Evolutionary conservation across 768 basidiomycete genomes (phyloP).

Genomic region (Dioszegia hungarica): DNA sequence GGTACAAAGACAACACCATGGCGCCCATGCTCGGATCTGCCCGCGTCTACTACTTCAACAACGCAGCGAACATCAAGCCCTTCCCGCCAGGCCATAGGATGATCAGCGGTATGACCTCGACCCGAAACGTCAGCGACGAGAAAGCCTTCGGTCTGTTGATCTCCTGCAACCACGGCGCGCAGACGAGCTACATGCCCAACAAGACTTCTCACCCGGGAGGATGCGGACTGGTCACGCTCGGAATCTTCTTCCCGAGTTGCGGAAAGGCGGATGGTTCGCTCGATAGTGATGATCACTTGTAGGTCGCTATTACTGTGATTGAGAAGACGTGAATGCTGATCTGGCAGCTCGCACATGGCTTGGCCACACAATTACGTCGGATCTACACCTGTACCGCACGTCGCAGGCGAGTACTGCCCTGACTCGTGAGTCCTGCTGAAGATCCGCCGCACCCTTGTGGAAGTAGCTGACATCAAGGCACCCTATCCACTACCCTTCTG

Average conservation of each 20-base stretch:
- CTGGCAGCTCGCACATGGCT: slow-evolving; percentile 41
- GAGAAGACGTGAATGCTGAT: background rate
- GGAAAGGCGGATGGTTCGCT: slow-evolving; percentile 23
- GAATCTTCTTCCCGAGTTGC: slow-evolving; percentile 39
- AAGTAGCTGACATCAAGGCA: slow-evolving; percentile 13
- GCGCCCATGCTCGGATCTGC: slow-evolving; percentile 26
- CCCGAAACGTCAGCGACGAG: slow-evolving; percentile 7
- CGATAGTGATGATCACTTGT: slow-evolving; percentile 37
- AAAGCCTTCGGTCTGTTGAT: slow-evolving; percentile 26
- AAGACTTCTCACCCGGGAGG: slow-evolving; percentile 24
- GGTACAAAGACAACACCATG: slow-evolving; percentile 41
- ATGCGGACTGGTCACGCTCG: slow-evolving; percentile 17
- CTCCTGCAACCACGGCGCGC: slow-evolving; percentile 31
- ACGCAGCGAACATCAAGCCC: slow-evolving; percentile 25
- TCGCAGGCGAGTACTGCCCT: slow-evolving; percentile 28
- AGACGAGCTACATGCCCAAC: slow-evolving; percentile 29
- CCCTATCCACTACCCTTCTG: slow-evolving; percentile 38
- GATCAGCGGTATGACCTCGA: slow-evolving; percentile 27
- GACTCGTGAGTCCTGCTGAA: slow-evolving; percentile 13
- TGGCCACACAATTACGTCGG: slow-evolving; percentile 29
- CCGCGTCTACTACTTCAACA: slow-evolving; percentile 47
- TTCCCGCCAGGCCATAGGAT: slow-evolving; percentile 39
- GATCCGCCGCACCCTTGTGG: background rate
- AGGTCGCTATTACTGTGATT: background rate
- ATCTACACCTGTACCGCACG: slow-evolving; percentile 4